phyloP scores from a whole-genome alignment of 2,329 filamentous ascomycete genomes.

The Aspergillus sp. region DNA sequence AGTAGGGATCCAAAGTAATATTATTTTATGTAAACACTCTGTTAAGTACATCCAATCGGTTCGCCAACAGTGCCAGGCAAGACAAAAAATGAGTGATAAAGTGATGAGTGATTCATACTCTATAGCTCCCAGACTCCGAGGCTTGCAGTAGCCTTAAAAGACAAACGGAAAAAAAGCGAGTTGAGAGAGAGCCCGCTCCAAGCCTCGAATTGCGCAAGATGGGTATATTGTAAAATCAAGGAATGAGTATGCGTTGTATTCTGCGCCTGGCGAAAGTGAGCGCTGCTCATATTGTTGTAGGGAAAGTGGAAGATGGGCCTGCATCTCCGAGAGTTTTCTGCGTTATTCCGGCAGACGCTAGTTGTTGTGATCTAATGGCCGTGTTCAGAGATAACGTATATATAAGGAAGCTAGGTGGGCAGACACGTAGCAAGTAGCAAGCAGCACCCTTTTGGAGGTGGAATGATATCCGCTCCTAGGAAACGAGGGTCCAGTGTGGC shows the following conservation, averaged over 20 bases:
- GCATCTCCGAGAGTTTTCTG: conserved; percentile 3
- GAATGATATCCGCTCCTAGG: neutral
- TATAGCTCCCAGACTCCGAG: neutral
- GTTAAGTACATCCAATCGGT: no score
- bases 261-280: conserved; percentile 6
- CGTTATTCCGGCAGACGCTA: conserved; percentile 1
- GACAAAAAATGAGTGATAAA: no score
- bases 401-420: neutral
- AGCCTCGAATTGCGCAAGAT: neutral
- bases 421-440: no score
- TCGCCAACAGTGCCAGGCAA: no score
- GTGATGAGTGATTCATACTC: no score
- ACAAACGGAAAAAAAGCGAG: neutral
- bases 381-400: neutral
- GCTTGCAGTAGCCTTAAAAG: neutral
- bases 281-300: neutral
- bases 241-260: neutral
- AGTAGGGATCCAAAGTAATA: no score
- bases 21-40: no score
- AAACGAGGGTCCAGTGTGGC: no score
- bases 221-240: neutral
- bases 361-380: neutral
- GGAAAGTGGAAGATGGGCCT: conserved; percentile 8
- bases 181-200: neutral
- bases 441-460: no score